Evolutionary conservation across 1,284 basidiomycete species (phyloP).

Genomic region (Rhodotorula sp.): DNA sequence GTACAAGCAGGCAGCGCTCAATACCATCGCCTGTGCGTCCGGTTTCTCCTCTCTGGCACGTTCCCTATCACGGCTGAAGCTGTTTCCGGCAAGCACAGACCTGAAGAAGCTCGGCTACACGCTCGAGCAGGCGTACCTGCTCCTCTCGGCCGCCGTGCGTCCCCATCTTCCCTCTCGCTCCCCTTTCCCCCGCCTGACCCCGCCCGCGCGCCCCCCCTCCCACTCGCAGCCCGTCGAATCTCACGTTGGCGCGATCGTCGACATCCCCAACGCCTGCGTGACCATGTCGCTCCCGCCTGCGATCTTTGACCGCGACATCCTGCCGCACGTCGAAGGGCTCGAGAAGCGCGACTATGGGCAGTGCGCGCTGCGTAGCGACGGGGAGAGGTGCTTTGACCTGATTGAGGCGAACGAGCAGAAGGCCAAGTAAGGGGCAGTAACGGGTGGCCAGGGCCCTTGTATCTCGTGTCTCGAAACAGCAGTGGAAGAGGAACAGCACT

Average conservation of each 20-base stretch:
- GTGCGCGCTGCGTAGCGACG: slow-evolving; percentile 67
- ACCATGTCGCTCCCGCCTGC: slow-evolving; percentile 69
- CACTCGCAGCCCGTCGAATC: slow-evolving; percentile 62
- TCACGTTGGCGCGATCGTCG: slow-evolving; percentile 72
- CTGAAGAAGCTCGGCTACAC: slow-evolving; percentile 56
- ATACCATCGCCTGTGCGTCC: slow-evolving; percentile 62
- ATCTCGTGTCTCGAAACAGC: too few relatives aligned
- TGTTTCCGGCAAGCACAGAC: slow-evolving; percentile 47
- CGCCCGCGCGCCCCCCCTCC: background rate
- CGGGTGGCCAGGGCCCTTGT: too few relatives aligned
- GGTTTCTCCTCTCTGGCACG: too few relatives aligned
- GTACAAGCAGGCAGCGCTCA: slow-evolving; percentile 75
- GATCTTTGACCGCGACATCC: slow-evolving; percentile 72
- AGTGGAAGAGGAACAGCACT: background rate
- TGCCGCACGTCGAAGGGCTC: slow-evolving; percentile 62
- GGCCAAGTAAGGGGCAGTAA: background rate
- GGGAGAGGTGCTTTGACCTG: slow-evolving; percentile 50
- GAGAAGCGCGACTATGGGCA: slow-evolving; percentile 63
- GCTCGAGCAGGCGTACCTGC: slow-evolving; percentile 67
- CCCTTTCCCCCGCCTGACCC: too few relatives aligned
- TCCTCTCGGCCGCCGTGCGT: slow-evolving; percentile 64
- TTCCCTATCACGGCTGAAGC: too few relatives aligned
- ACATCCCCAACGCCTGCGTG: slow-evolving; percentile 75
- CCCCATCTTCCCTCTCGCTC: background rate
- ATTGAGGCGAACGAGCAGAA: slow-evolving; percentile 15